Evolutionary conservation across 2,329 filamentous ascomycete genomes (phyloP), one percentile per base, ranked within the genome.

Genomic region (Ceratocystis ficicola): DNA sequence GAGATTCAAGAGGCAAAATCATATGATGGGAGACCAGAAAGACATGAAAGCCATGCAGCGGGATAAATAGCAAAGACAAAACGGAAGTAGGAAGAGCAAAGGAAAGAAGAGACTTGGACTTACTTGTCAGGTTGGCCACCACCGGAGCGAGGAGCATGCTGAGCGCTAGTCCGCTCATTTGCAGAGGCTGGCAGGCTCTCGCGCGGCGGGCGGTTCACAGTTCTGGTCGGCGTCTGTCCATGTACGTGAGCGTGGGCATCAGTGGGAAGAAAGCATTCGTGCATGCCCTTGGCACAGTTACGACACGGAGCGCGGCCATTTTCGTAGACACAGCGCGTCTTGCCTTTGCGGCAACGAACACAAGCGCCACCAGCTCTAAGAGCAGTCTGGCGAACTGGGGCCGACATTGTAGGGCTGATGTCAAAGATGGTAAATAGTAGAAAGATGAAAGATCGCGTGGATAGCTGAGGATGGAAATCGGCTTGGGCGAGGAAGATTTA

Each of bases 241-340:
- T 83, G 81, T 69, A 82, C 80, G 72, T 84, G 82, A 69, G 80
- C 79, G 77, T 83, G 80, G 68, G 78, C 82, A 74, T 84, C 82
- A 36, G 81, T 84, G 48, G 82, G 82, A 22, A 85, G 75, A 72
- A 84, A 85, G 75, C 82, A 85, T 66, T 84, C 81, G 73, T 85
- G 82, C 80, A 84, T 81, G 68, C 82, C 82, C 74, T 85, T 85
- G 61, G 81, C 80, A 74, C 82, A 85, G 74, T 85, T 85, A 72
- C 83, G 82, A 76, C 82, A 85, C 12, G 82, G 82, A n/a, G 81
- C 80, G 72, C 81, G 78, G 63, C 81, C 82, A 70, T 83, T 84
- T 69, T 84, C 82, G 75, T 85, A 85, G 71, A 84, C 82, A 69
- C 82, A 85, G 71, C 84, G 84, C 64, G 82, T 85, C 74, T 85